Evolutionary conservation across 768 basidiomycete genomes (phyloP).

Genomic region (Hysterangium stoloniferum): DNA sequence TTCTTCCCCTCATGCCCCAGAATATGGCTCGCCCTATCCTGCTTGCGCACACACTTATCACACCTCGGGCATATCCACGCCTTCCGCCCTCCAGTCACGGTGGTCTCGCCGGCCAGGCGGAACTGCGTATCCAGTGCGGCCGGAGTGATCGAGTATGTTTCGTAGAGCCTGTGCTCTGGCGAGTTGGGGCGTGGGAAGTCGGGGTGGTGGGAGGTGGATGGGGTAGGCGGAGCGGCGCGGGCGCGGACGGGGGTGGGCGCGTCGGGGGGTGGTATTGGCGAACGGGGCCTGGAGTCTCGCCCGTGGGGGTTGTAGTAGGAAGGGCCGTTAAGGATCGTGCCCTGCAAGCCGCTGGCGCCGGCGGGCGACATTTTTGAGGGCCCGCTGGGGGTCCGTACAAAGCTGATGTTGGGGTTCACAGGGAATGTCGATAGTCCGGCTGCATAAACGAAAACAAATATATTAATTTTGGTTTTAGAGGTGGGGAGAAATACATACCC

Average conservation of each 20-base stretch:
- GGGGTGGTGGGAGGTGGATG: background rate
- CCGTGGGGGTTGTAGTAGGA: background rate
- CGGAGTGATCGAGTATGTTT: conserved; percentile 1
- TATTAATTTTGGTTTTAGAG: no score
- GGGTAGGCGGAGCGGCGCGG: background rate
- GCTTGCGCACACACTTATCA: conserved; percentile 5
- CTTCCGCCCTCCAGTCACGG: background rate
- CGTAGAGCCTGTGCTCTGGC: background rate
- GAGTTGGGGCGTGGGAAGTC: background rate
- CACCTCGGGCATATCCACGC: conserved; percentile 5
- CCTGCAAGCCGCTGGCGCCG: background rate
- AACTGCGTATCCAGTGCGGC: background rate
- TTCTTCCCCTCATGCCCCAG: conserved; percentile 5
- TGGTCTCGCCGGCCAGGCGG: background rate
- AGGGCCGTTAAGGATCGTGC: background rate
- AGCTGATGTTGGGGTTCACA: no score
- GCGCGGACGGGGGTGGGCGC: background rate
- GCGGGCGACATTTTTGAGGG: no score
- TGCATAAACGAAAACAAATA: no score
- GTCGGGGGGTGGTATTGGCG: background rate
- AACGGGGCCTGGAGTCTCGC: background rate
- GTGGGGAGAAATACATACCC: no score
- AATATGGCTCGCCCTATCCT: conserved; percentile 2
- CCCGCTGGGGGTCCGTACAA: no score
- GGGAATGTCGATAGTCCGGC: no score